Conservation (phyloP, 73 alveolate genomes). For the Breviolum minutum region DNA sequence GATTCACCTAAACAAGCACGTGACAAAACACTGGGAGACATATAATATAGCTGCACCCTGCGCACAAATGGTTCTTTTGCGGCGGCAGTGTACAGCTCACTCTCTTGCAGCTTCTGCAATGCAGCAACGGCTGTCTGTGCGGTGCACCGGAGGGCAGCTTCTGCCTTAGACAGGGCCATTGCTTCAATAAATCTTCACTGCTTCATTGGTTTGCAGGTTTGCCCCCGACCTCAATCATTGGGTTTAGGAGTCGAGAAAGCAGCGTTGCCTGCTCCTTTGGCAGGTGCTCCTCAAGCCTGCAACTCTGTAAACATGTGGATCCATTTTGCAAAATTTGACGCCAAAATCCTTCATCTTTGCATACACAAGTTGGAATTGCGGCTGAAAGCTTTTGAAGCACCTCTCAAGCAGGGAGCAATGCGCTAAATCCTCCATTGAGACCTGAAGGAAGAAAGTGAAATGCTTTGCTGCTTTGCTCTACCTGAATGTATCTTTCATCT, state of each 20-base stretch:
- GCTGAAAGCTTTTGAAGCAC: neutral
- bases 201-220: neutral
- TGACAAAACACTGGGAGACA: too few relatives aligned
- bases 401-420: conserved; percentile 55
- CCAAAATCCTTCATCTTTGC: neutral
- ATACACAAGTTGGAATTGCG: too few relatives aligned
- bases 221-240: conserved; percentile 69
- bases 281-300: conserved; percentile 89
- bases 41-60: too few relatives aligned
- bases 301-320: neutral
- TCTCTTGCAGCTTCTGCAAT: conserved; percentile 19
- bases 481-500: too few relatives aligned
- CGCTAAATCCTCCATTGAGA: conserved; percentile 9
- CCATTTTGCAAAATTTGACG: neutral
- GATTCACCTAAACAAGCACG: too few relatives aligned
- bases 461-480: neutral
- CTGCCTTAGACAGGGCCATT: conserved; percentile 18
- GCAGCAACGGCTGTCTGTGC: conserved; percentile 35
- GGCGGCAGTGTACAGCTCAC: conserved; percentile 1
- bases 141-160: conserved; percentile 25
- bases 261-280: conserved; percentile 55
- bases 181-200: neutral
- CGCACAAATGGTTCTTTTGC: neutral
- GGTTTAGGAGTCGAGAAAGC: conserved; percentile 10
- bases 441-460: neutral